Base-by-base conservation (phyloP, 2,329 filamentous ascomycete species). In the Phyllosticta citriasiana region DNA sequence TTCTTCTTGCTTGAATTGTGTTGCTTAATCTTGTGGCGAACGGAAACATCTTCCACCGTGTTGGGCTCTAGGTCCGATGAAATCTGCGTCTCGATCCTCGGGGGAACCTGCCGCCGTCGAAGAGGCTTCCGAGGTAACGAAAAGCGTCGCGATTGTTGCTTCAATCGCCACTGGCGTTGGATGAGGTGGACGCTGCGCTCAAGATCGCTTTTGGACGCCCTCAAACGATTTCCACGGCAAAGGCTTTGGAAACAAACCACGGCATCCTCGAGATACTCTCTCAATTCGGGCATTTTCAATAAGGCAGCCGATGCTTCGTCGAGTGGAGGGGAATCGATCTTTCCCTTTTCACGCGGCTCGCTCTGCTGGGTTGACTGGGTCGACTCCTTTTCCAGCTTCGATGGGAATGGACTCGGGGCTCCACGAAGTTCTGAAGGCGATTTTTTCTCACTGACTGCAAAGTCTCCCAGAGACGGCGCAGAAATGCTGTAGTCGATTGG, bases 1-100 rank as follows among this genome's bases (percentile, higher is more conserved):
- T 70, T 68, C 22, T 62, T 62, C 0, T 53, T 55, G 12, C 25
- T 9, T 5, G 57, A 22, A 8, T 56, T 55, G 16, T 57, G 57
- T 9, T 59, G 61, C 47, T 59, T 62, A 35, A 59, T 52, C 9
- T 56, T 59, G 19, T 53, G 30, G 22, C 40, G 16, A 7, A 47
- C n/a, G 40, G 40, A 47, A 16, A 47, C 40, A n/a, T 47, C 40
- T 6, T 47, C 16, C 16, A 47, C 40, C 6, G 40, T n/a, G 40
- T 47, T 47, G 16, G n/a, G 16, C 40, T 47, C 40, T n/a, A 7
- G 14, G 14, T 47, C 40, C 14, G 40, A 47, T n/a, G 40, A 19
- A n/a, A n/a, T 47, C 12, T 7, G 40, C 4, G 40, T 47, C 40
- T 47, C 40, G 14, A 47, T 47, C n/a, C 40, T 47, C 4, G 40